These are phyloP conservation scores for Candida ascalaphidarum DNA, from an alignment of 805 yeast genomes.

Conservation along the genomic window DNA sequence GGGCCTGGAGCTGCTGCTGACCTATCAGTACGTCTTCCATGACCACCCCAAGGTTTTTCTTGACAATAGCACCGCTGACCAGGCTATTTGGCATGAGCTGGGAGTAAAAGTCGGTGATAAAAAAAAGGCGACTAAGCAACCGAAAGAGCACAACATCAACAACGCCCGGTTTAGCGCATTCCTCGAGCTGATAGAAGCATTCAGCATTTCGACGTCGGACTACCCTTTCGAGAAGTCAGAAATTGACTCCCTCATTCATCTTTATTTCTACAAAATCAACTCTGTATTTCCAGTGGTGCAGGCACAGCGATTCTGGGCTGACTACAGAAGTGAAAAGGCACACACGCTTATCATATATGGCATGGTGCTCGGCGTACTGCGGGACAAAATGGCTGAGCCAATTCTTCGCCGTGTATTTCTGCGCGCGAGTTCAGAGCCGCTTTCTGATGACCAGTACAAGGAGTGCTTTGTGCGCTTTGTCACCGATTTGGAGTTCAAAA, in stretches of 20 bases:
- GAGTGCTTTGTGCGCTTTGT: constrained; percentile 8
- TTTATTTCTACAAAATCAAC: constrained; percentile 24
- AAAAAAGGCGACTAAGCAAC: constrained; percentile 2
- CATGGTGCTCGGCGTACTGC: constrained; percentile 17
- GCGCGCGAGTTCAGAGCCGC: constrained; percentile 2
- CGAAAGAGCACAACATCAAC: constrained; percentile 8
- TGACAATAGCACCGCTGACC: constrained; percentile 9
- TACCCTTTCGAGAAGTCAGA: constrained; percentile 12
- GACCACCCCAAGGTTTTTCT: constrained; percentile 19
- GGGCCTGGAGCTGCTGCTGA: constrained; percentile 9
- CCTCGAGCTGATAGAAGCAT: constrained; percentile 26
- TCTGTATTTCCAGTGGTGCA: constrained; percentile 23
- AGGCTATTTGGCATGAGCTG: constrained; percentile 14
- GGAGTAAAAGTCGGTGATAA: constrained; percentile 11
- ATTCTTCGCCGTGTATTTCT: constrained; percentile 13
- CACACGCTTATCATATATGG: constrained; percentile 16
- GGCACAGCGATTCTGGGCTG: constrained; percentile 19
- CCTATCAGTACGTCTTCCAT: constrained; percentile 14
- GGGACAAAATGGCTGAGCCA: constrained; percentile 19
- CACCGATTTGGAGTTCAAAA: constrained; percentile 19
- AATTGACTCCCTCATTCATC: constrained; percentile 11
- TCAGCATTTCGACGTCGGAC: constrained; percentile 21
- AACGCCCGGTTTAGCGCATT: constrained; percentile 12
- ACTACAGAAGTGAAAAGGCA: constrained; percentile 10
- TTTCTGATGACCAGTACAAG: constrained; percentile 3